Percentiles rank a stretch among this genome's conserved stretches.
phyloP scores from a whole-genome alignment of 306 rosid genomes.

The Ceratonia siliqua region DNA sequence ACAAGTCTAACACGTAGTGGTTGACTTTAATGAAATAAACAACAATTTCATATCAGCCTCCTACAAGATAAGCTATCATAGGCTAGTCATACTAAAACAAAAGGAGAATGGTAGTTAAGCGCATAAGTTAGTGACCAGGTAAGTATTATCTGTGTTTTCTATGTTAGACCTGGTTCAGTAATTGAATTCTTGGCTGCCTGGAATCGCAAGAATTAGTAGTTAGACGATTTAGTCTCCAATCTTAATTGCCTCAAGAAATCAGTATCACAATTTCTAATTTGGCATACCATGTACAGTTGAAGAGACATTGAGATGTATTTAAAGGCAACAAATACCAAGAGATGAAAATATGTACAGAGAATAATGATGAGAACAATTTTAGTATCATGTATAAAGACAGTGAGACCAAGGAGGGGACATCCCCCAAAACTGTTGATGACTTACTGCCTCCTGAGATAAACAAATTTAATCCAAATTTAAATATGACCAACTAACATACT shows the following conservation, averaged over 20 bases:
- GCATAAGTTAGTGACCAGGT: neutral
- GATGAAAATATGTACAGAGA: neutral
- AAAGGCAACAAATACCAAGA: neutral
- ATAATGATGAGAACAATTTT: neutral
- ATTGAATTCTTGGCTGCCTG: neutral
- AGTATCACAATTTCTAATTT: neutral
- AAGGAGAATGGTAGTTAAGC: neutral
- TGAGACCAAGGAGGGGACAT: neutral
- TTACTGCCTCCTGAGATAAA: neutral
- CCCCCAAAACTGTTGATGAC: neutral
- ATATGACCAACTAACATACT: too few species aligned
- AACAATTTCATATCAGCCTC: neutral
- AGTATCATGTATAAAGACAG: neutral
- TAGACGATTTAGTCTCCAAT: neutral
- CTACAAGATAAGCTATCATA: constrained; percentile 1
- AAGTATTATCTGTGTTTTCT: neutral
- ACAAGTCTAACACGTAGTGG: neutral
- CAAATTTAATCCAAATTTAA: too few species aligned
- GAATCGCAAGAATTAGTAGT: neutral
- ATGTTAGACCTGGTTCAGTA: neutral
- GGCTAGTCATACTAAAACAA: neutral
- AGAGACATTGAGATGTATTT: neutral
- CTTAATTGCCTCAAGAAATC: too few species aligned
- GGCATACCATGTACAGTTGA: neutral
- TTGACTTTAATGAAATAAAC: constrained; percentile 18